Evolutionary conservation across 2,329 filamentous ascomycete genomes (phyloP), one percentile per base, ranked within the genome.

Genomic region (Colletotrichum simmondsii): DNA sequence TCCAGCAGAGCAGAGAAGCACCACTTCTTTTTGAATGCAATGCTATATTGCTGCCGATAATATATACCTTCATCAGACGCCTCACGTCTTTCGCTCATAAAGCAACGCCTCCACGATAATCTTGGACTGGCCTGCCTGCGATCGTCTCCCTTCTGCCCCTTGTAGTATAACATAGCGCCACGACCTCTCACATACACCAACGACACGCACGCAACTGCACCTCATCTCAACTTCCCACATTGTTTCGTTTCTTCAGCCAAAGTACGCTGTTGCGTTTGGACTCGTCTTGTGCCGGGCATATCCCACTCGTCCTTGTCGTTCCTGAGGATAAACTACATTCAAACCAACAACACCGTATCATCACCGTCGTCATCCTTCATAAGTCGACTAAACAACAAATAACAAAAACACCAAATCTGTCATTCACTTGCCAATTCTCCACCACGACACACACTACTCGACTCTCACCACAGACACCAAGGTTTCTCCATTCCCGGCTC

Each of bases 21-120:
- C 74, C 74, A 76, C 74, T 68, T 68, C 68, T 63, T 67, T 69
- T 70, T 56, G 49, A 32, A 65, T 72, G 49, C 65, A 35, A 61
- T 69, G 60, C 65, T 74, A 74, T 77, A 76, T 73, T 72, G 74
- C 71, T 73, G 52, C 74, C 67, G 71, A 75, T 76, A 76, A 75
- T 76, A 77, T 73, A 75, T 75, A 74, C 75, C 72, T 74, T 76
- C 76, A 75, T 75, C 71, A 75, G 67, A 71, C 63, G 68, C 71
- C 68, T 72, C 71, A 74, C 65, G 32, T 68, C 68, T 56, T 64
- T 68, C 61, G 62, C 59, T 65, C 66, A 65, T 72, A 69, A 63
- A 72, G 56, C 42, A 65, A 72, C 70, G 67, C 68, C 68, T 66
- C 76, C 70, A 69, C 74, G 74, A 74, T 72, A 68, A 68, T 24